phyloP scores from a whole-genome alignment of 2,329 filamentous ascomycete genomes.

The Pyrenochaeta sp. region DNA sequence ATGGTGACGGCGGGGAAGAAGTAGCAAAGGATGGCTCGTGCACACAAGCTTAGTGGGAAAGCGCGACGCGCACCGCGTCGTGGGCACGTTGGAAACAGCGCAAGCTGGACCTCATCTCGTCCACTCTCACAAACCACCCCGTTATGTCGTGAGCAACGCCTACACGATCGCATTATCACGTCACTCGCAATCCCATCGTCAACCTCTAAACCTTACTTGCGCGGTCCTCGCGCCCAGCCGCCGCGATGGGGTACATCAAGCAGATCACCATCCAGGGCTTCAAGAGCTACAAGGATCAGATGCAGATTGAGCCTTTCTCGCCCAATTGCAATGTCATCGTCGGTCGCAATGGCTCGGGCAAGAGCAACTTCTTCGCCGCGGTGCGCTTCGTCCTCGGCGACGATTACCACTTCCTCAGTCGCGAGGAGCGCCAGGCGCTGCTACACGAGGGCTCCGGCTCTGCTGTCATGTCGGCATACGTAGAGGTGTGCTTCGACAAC shows the following conservation, averaged over 20 bases:
- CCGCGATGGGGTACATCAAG: conserved; percentile 77
- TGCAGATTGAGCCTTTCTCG: conserved; percentile 97
- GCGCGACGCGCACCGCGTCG: conserved; percentile 37
- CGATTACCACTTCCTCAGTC: conserved; percentile 94
- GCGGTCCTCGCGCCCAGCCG: conserved; percentile 21
- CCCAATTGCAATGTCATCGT: conserved; percentile 98
- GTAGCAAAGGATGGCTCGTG: not conserved
- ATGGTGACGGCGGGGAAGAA: too few relatives aligned
- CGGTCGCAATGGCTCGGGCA: conserved; percentile 97
- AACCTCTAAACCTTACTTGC: conserved; percentile 6
- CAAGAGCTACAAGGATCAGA: conserved; percentile 99
- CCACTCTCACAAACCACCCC: conserved; percentile 15
- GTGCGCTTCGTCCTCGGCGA: conserved; percentile 98
- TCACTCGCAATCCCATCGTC: not conserved
- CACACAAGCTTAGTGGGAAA: conserved; percentile 22
- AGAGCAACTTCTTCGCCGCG: conserved; percentile 99
- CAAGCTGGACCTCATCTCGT: conserved; percentile 6
- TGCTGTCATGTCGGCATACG: conserved; percentile 98
- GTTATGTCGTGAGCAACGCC: conserved; percentile 27
- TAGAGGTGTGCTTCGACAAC: conserved; percentile 99
- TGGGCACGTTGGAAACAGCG: conserved; percentile 14
- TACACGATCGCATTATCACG: conserved; percentile 19
- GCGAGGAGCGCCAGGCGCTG: conserved; percentile 93
- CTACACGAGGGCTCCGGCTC: conserved; percentile 98
- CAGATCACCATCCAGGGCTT: conserved; percentile 99